Evolutionary conservation across 78 protist genomes (phyloP).

Genomic region (Blattamonas nauphoetae): DNA sequence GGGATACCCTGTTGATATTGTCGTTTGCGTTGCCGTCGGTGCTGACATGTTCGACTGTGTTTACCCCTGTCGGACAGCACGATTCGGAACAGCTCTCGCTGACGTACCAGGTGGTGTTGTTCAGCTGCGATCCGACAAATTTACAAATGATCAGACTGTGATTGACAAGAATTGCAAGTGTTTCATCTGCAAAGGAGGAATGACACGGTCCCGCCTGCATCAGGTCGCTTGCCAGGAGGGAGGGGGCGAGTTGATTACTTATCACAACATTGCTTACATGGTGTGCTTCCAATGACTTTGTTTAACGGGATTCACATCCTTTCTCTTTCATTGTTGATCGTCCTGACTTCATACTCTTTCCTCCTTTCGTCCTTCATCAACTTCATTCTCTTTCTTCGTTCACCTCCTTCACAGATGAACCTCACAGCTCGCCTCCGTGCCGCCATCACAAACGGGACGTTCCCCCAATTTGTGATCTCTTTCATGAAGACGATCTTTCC

Average conservation of each 20-base stretch:
- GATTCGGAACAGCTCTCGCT: constrained; percentile 31
- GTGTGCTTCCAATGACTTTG: no score
- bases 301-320: no score
- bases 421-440: background rate
- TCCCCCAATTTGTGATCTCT: background rate
- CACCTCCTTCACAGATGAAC: background rate
- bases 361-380: no score
- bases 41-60: constrained; percentile 45
- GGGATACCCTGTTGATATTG: constrained; percentile 27
- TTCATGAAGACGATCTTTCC: background rate
- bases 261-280: constrained; percentile 13
- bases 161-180: background rate
- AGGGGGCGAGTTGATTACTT: background rate
- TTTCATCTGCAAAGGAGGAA: background rate
- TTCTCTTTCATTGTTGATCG: no score
- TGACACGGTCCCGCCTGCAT: background rate
- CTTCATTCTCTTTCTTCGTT: no score
- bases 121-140: background rate
- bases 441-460: background rate
- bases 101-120: constrained; percentile 7
- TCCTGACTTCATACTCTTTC: no score
- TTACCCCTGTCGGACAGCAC: constrained; percentile 38
- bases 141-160: background rate
- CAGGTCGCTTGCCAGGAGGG: background rate
- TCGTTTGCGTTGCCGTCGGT: constrained; percentile 24